Percentiles rank a stretch among this genome's conserved stretches.
phyloP scores from a whole-genome alignment of 495 filamentous ascomycete genomes.

The Tuber borchii region DNA sequence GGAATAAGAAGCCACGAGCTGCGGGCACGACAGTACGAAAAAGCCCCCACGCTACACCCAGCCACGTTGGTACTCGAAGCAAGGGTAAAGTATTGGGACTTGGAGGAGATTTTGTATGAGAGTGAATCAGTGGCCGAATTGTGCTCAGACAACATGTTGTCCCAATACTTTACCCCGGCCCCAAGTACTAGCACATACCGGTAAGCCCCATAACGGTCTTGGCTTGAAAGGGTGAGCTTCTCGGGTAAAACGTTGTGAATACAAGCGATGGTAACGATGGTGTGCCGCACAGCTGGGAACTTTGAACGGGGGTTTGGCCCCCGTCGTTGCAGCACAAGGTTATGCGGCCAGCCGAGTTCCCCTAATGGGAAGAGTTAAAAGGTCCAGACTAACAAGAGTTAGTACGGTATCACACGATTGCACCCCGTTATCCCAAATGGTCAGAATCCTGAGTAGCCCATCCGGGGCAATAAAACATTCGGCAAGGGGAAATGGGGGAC shows the following conservation, averaged over 20 bases:
- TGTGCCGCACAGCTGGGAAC: not conserved
- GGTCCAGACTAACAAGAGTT: not conserved
- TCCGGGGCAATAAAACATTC: no score
- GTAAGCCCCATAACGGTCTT: not conserved
- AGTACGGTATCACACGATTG: no score
- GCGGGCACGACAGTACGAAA: constrained; percentile 2
- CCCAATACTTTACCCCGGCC: no score
- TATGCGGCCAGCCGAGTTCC: not conserved
- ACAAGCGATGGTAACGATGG: not conserved
- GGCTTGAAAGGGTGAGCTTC: not conserved
- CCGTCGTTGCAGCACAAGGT: not conserved
- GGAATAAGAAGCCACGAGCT: not conserved
- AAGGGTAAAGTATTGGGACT: no score
- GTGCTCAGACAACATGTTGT: no score
- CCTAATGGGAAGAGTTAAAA: not conserved
- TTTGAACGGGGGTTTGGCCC: not conserved
- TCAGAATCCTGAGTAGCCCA: no score
- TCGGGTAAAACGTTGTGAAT: not conserved
- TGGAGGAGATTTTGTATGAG: no score
- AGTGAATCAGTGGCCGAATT: no score
- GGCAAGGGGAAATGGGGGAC: no score
- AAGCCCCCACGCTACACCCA: not conserved
- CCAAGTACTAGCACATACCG: not conserved
- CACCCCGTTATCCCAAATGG: no score
- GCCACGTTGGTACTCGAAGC: not conserved